These are phyloP conservation scores for Rheum nobile DNA, from an alignment of 148 eudicot genomes.

Conservation along the genomic window DNA sequence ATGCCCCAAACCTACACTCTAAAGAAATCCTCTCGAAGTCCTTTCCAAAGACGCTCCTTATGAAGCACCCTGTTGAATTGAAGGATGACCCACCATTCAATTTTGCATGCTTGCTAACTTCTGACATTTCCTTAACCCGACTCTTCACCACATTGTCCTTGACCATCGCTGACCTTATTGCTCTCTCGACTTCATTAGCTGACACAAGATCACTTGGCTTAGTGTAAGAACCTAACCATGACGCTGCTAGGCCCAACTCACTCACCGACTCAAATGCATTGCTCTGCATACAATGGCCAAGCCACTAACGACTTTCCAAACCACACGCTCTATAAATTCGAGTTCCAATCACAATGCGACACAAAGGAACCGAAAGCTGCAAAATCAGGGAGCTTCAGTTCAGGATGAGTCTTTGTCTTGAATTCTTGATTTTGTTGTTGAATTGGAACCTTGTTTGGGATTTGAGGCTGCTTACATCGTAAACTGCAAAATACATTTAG, in stretches of 20 bases:
- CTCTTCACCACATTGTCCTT: background rate
- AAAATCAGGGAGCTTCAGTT: too few relatives aligned
- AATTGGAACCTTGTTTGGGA: too few relatives aligned
- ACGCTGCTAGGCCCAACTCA: conserved; percentile 11
- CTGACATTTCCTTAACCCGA: conserved; percentile 9
- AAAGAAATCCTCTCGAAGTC: background rate
- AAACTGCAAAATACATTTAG: too few relatives aligned
- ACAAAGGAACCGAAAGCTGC: conserved; percentile 15
- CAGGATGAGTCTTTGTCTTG: too few relatives aligned
- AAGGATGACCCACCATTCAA: conserved; percentile 19
- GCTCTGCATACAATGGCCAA: conserved; percentile 17
- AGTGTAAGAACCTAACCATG: background rate
- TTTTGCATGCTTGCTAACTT: conserved; percentile 8
- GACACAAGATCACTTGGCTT: background rate
- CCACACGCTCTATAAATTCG: conserved; percentile 17
- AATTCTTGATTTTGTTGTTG: too few relatives aligned
- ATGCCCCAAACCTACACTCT: too few relatives aligned
- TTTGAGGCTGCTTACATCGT: too few relatives aligned
- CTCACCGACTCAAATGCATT: conserved; percentile 18
- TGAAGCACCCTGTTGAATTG: conserved; percentile 1
- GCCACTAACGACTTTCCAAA: conserved; percentile 8
- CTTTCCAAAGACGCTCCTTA: background rate
- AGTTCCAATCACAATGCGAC: conserved; percentile 22
- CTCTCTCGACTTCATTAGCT: conserved; percentile 15
- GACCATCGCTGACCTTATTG: conserved; percentile 10